Conservation (phyloP, 441 rosid genomes). For the Geranium incanum region DNA sequence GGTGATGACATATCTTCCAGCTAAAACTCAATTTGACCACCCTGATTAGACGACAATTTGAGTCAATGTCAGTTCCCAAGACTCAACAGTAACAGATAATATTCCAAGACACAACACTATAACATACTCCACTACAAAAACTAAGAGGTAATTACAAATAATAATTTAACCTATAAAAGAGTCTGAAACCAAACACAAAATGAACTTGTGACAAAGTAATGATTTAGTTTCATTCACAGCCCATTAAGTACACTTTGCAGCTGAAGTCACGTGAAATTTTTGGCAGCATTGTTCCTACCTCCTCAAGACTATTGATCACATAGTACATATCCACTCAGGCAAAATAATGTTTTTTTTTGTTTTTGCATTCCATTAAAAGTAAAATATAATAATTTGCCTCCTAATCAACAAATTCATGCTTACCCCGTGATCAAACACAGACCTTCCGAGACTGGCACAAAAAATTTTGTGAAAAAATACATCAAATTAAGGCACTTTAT, state of each 20-base stretch:
- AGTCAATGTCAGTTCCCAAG: constrained; percentile 10
- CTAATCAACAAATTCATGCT: background rate
- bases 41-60: constrained; percentile 14
- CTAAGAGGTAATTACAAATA: no score
- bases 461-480: background rate
- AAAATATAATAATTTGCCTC: background rate
- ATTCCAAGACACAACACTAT: background rate
- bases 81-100: background rate
- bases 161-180: no score
- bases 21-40: constrained; percentile 20
- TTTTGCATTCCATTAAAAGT: background rate
- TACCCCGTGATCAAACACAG: background rate
- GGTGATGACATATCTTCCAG: constrained; percentile 57
- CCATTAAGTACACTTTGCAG: no score
- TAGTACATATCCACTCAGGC: no score
- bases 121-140: background rate
- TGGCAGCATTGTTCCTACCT: no score
- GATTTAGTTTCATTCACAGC: no score
- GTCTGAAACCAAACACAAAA: background rate
- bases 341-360: no score
- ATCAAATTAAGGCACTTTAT: background rate
- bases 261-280: no score
- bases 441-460: background rate
- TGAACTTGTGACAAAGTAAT: background rate
- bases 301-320: no score